A percentile compares a stretch with the other conserved stretches of the same genome.
Evolutionary conservation across 192 early-diverging fungal genomes (phyloP).

Genomic region (Rhizophagus clarus): DNA sequence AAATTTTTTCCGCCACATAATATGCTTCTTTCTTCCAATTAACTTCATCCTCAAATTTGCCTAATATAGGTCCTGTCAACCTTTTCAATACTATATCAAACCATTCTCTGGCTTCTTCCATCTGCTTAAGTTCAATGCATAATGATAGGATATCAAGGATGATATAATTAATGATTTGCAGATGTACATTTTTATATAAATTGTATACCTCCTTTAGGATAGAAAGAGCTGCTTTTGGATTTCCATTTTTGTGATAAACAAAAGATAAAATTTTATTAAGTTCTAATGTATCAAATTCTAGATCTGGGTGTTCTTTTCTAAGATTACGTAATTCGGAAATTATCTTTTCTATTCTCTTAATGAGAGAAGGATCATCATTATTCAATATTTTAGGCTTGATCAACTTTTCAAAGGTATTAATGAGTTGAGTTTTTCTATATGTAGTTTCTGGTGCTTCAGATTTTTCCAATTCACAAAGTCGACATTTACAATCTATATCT

Average conservation of each 20-base stretch:
- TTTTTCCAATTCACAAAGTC: conserved; percentile 5
- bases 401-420: neutral
- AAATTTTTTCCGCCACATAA: neutral
- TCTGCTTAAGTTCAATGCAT: neutral
- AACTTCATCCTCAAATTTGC: neutral
- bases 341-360: neutral
- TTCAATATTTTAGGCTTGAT: neutral
- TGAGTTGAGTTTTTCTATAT: neutral
- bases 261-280: neutral
- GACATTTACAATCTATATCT: conserved; percentile 1
- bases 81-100: neutral
- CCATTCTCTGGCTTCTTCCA: neutral
- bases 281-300: neutral
- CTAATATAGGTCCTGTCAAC: neutral
- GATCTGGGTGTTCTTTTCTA: neutral
- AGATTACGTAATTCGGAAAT: neutral
- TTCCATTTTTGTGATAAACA: neutral
- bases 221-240: neutral
- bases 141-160: neutral
- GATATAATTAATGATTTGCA: too few relatives aligned
- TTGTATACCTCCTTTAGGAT: neutral
- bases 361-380: neutral
- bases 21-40: neutral
- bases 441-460: neutral
- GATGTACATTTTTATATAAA: neutral